Conservation (phyloP, 768 basidiomycete species). For the Termitomyces sp. region DNA sequence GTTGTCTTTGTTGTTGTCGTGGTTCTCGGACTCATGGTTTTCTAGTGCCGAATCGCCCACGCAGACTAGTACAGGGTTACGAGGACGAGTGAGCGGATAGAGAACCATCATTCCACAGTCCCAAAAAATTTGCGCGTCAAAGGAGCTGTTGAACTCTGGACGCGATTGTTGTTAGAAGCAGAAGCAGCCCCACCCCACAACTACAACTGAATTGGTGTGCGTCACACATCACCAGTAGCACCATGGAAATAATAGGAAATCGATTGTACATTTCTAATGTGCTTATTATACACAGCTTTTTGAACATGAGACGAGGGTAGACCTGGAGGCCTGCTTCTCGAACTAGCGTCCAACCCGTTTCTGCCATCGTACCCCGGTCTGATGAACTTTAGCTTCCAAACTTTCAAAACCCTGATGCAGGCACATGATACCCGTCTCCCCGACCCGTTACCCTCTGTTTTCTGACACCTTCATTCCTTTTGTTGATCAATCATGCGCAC, state of each 20-base stretch:
- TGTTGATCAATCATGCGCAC: neutral
- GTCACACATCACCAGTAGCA: no score
- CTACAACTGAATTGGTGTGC: neutral
- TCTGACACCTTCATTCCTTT: neutral
- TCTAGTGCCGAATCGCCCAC: constrained; percentile 65
- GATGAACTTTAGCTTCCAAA: neutral
- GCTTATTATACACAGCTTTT: neutral
- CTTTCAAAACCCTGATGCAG: neutral
- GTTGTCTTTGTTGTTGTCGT: constrained; percentile 19
- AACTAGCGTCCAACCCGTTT: neutral
- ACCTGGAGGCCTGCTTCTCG: neutral
- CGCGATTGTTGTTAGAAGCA: neutral
- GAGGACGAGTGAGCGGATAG: constrained; percentile 44
- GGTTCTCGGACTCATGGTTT: neutral
- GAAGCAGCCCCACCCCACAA: neutral
- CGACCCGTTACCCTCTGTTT: neutral
- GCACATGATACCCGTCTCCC: neutral
- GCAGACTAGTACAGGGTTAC: constrained; percentile 67
- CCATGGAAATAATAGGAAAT: neutral
- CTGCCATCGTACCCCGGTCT: neutral
- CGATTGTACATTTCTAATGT: neutral
- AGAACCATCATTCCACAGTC: neutral
- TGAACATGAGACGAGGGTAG: neutral
- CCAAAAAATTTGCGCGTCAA: neutral
- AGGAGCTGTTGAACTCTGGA: neutral